Base-by-base conservation (phyloP, 1,284 basidiomycete genomes). In the Cystobasidium slooffiae region DNA sequence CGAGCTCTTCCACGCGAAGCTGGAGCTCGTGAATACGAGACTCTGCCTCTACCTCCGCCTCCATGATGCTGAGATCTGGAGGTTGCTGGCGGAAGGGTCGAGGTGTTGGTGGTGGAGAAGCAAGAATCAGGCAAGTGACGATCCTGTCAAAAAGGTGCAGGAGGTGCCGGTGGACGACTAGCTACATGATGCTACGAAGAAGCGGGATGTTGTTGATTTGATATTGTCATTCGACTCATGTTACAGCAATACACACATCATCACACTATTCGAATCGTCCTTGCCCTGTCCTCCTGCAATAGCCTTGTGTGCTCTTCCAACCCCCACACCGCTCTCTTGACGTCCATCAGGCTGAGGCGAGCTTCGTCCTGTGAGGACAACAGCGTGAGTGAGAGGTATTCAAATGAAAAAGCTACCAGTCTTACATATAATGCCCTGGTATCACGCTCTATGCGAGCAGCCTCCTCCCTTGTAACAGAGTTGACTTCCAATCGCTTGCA, bases 1-100 rank as follows among this genome's bases (percentile, higher is more conserved):
- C 70, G 52, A 73, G 70, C 63, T 73, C 70, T 8, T 73, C 62
- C 22, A 80, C 31, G 79, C 70, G 72, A 44, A 41, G 52, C 53
- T 68, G 44, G 41, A 41, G 55, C 61, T 61, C 55, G 39, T 69
- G 52, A 49, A 65, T 51, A 39, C 37, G 59, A 53, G 22, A 39
- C 68, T 68, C 72, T 56, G 49, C 20, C 12, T 74, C 73, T 16
- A 66, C 61, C 20, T 61, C 70, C 0, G 72, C 12, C 18, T 76
- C 70, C 47, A 76, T 75, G 52, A 65, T 47, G 43, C 75, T 51
- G 47, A 74, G 58, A 56, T 77, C 75, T 67, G 76, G 76, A 9
- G 76, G 68, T 20, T 12, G 53, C 8, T 14, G 22, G 53, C 44
- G 67, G 9, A 43, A 52, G 31, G 41, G 37, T 47, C 44, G 44